Evolutionary conservation across 352 stramenopile genomes (phyloP), one percentile per base, ranked within the genome.

Genomic region (Pythium chondricola): DNA sequence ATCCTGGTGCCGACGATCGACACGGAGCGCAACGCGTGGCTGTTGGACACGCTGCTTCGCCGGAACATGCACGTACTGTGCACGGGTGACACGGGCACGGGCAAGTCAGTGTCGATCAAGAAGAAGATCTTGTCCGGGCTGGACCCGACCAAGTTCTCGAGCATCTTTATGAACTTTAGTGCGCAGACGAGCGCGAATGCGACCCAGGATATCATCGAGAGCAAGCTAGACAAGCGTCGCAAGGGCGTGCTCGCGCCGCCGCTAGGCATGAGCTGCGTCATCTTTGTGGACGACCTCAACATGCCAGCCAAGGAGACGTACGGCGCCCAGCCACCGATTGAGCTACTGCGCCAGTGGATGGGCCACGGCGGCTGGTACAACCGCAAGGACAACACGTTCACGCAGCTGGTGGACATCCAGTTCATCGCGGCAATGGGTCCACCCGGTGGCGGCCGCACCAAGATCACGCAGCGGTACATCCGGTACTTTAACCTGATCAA

Each of bases 271-370:
- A 96, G 65, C 38, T 96, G 83, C 33, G 74, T 97, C 26, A 85
- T 97, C 25, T 97, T 97, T 52, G 88, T 97, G 0, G 90, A 97
- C 53, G 91, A 97, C 45, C 68, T 97, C 16, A 97, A 97, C 58
- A 97, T 97, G 91, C 91, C 91, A 1, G 86, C 87, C 0, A 97
- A 97, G 48, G 91, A 97, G 55, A 94, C 86, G 35, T 97, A 97
- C 48, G 91, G 91, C 7, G 90, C 89, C 3, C 91, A 97, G 52
- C 91, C 91, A 13, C 89, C 91, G 4, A 97, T 97, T 26, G 91
- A 97, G 56, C 64, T 97, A 11, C 56, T 97, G 44, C 74, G 91
- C 2, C 90, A 97, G 59, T 96, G 88, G 85, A 97, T 97, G 84
- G 91, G 94, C 17, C 88, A 97, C 50, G 84, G 81, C 5, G 91